These are phyloP conservation scores for Babesia ovis DNA, from an alignment of 169 alveolate species.

Conservation along the genomic window DNA sequence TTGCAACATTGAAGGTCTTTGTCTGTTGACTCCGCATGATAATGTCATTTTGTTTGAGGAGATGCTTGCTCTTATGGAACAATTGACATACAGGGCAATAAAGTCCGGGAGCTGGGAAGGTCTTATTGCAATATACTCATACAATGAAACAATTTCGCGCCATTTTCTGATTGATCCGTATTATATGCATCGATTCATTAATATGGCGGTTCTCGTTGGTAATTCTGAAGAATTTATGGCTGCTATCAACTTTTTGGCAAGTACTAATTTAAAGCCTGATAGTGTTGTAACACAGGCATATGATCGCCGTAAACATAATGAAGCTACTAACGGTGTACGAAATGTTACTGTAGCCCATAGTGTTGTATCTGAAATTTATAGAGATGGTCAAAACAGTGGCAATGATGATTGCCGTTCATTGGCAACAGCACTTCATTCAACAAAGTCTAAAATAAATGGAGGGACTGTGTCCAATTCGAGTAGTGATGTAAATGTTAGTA, in stretches of 20 bases:
- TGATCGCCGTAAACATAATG: too few relatives aligned
- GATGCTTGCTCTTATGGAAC: constrained; percentile 52
- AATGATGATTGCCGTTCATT: too few relatives aligned
- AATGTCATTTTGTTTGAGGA: constrained; percentile 32
- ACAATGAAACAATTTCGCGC: constrained; percentile 43
- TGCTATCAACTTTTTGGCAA: constrained; percentile 16
- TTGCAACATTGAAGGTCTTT: neutral
- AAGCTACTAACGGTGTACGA: too few relatives aligned
- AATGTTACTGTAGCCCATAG: too few relatives aligned
- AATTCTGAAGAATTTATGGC: constrained; percentile 36
- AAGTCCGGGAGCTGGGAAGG: constrained; percentile 56
- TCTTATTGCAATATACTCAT: constrained; percentile 44
- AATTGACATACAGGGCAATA: constrained; percentile 51
- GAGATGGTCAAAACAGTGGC: too few relatives aligned
- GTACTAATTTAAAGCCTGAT: neutral
- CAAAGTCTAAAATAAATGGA: too few relatives aligned
- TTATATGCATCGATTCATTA: constrained; percentile 62
- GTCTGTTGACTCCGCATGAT: neutral
- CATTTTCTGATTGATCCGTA: constrained; percentile 54
- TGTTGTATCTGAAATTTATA: too few relatives aligned
- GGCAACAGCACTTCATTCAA: too few relatives aligned
- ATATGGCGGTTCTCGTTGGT: constrained; percentile 27
- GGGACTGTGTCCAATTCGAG: too few relatives aligned
- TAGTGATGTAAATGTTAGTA: too few relatives aligned
- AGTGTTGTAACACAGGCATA: too few relatives aligned